phyloP scores from a whole-genome alignment of 1,284 basidiomycete genomes.

The Porodaedalea pini region DNA sequence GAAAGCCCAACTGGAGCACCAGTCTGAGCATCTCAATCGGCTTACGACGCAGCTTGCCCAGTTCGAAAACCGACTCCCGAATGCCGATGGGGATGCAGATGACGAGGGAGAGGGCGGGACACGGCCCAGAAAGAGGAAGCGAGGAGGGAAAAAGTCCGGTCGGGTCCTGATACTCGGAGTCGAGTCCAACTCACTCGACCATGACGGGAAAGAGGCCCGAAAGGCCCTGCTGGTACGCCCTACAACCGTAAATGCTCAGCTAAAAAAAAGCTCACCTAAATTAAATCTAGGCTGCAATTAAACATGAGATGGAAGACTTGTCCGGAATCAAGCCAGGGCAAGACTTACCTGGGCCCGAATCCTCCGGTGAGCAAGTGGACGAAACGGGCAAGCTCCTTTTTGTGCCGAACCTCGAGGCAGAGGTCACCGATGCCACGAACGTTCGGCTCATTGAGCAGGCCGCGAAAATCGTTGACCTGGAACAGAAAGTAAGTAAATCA shows the following conservation, averaged over 20 bases:
- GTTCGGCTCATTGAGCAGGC: not conserved
- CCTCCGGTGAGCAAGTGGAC: not conserved
- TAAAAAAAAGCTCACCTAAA: too few species aligned
- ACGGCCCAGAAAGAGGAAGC: not conserved
- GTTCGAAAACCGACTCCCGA: too few species aligned
- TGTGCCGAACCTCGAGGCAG: not conserved
- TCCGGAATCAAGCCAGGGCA: not conserved
- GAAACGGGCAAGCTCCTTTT: not conserved
- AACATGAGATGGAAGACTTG: not conserved
- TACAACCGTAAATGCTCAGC: not conserved
- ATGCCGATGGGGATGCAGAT: too few species aligned
- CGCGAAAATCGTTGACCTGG: not conserved
- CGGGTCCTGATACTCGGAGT: too few species aligned
- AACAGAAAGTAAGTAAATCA: not conserved
- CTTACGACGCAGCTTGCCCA: too few species aligned
- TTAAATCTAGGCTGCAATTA: not conserved
- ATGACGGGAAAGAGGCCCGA: not conserved
- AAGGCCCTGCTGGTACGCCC: not conserved
- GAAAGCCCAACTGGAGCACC: too few species aligned
- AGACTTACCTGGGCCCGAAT: not conserved
- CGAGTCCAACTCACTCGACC: too few species aligned
- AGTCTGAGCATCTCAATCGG: too few species aligned
- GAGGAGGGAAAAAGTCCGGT: too few species aligned
- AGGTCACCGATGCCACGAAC: not conserved
- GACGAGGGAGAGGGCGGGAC: too few species aligned